These are phyloP conservation scores for Favolaschia claudopus DNA, from an alignment of 768 basidiomycete genomes.

Conservation along the genomic window DNA sequence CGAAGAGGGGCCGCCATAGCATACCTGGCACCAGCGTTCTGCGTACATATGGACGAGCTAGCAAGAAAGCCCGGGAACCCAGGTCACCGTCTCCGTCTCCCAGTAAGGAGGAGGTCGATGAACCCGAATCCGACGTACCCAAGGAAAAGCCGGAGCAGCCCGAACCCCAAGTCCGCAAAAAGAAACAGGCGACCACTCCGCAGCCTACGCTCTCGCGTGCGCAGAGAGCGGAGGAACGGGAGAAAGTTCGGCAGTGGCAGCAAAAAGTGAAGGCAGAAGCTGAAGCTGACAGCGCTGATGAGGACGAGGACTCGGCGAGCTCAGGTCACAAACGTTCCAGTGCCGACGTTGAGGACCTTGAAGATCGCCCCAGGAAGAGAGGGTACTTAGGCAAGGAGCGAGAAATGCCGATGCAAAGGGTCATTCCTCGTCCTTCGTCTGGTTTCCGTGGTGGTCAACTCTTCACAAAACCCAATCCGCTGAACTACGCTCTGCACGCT, in stretches of 20 bases:
- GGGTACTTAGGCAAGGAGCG: slow-evolving; percentile 28
- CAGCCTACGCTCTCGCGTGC: slow-evolving; percentile 41
- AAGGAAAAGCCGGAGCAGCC: slow-evolving; percentile 3
- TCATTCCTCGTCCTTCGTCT: slow-evolving; percentile 49
- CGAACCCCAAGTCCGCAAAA: slow-evolving; percentile 7
- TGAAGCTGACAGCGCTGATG: slow-evolving; percentile 31
- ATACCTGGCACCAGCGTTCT: slow-evolving; percentile 7
- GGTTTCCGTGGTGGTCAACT: slow-evolving; percentile 56
- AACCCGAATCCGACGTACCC: slow-evolving; percentile 7
- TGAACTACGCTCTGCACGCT: slow-evolving; percentile 63
- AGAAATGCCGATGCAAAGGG: slow-evolving; percentile 39
- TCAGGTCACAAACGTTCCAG: slow-evolving; percentile 40
- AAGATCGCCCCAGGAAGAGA: slow-evolving; percentile 45
- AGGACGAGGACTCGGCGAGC: slow-evolving; percentile 25
- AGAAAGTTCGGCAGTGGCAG: slow-evolving; percentile 49
- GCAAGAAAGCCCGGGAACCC: slow-evolving; percentile 2
- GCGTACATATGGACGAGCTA: slow-evolving; percentile 9
- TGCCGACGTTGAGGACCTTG: slow-evolving; percentile 40
- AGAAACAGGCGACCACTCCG: slow-evolving; percentile 14
- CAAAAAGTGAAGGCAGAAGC: slow-evolving; percentile 28
- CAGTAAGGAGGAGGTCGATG: slow-evolving; percentile 15
- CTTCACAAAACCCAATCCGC: slow-evolving; percentile 66
- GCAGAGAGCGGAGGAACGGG: slow-evolving; percentile 50
- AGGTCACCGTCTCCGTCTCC: slow-evolving; percentile 10
- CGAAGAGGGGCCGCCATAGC: slow-evolving; percentile 14